Percentiles rank a stretch among this genome's conserved stretches.
Evolutionary conservation across 2,329 filamentous ascomycete genomes (phyloP).

Genomic region (Phyllosticta paracitricarpa): DNA sequence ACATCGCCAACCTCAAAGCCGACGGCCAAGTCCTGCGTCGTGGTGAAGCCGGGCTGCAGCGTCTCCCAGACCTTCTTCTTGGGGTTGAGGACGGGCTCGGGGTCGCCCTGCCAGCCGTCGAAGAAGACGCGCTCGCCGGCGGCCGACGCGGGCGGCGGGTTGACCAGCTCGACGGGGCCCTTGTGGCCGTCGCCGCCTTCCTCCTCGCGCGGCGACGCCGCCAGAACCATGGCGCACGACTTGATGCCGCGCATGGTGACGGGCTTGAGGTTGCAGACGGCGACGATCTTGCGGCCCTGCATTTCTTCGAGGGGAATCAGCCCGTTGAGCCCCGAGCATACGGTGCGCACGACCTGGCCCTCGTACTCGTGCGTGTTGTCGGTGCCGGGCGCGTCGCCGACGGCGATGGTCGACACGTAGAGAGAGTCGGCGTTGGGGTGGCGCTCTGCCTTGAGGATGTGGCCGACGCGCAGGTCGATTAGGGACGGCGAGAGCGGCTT

Average conservation of each 20-base stretch:
- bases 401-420: conserved; percentile 89
- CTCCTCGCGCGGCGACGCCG: conserved; percentile 81
- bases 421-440: conserved; percentile 96
- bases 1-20: conserved; percentile 75
- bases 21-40: conserved; percentile 69
- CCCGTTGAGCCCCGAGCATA: conserved; percentile 94
- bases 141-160: conserved; percentile 64
- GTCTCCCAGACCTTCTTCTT: conserved; percentile 99
- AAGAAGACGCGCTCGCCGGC: conserved; percentile 88
- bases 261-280: conserved; percentile 96
- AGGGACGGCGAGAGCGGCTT: conserved; percentile 72
- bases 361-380: conserved; percentile 89
- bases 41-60: conserved; percentile 93
- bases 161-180: conserved; percentile 86
- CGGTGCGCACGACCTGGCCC: conserved; percentile 83
- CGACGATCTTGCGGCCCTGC: conserved; percentile 90
- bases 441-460: conserved; percentile 90
- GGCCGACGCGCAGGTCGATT: conserved; percentile 91
- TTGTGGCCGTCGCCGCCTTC: conserved; percentile 62
- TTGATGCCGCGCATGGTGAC: conserved; percentile 95
- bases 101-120: conserved; percentile 87
- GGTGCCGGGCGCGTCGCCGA: conserved; percentile 74
- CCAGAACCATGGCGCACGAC: conserved; percentile 81
- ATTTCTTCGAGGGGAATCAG: conserved; percentile 88
- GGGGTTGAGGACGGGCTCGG: conserved; percentile 87